Evolutionary conservation across 2,329 filamentous ascomycete genomes (phyloP), one percentile per base, ranked within the genome.

Genomic region (Hymenoscyphus infarciens): DNA sequence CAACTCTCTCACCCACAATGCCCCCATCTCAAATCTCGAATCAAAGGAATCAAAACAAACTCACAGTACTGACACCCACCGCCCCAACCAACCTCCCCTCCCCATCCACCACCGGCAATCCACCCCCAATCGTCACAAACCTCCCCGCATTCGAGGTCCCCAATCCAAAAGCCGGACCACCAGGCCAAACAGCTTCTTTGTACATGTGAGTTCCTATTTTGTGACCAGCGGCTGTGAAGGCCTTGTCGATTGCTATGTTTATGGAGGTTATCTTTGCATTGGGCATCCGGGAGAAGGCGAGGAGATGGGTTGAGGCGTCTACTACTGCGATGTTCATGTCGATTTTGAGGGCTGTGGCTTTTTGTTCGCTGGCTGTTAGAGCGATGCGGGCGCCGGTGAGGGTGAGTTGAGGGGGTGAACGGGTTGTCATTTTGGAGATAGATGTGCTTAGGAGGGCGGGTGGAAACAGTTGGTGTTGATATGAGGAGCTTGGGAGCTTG

Each of bases 141-240:
- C 81, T 70, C 5, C 82, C 82, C 13, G 79, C 78, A 70, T 85
- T 84, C 27, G 73, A 79, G 57, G 81, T 79, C 54, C 80, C 79
- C 45, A 82, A 81, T 22, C 64, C 61, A 52, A 42, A 61, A 10
- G 61, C 61, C 8, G 31, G 27, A 8, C 62, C 62, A 49, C 62
- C 53, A 1, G 35, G 56, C 56, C 59, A 61, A 13, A 16, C 81
- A 49, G 75, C 76, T 64, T 83, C 82, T 62, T 81, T 81, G 72
- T 84, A 85, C 2, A 76, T 74, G 25, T 78, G 77, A 0, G 82
- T 84, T 0, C 81, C 81, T 4, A 77, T 73, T 22, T 78, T 75
- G 72, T 84, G 82, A 16, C 82, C 82, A 1, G 82, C 81, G 3
- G 82, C 82, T 2, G 82, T 85, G 70, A 83, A 84, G 16, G 82